Evolutionary conservation across 2,329 filamentous ascomycete genomes (phyloP).

Genomic region (Fusarium siculi): DNA sequence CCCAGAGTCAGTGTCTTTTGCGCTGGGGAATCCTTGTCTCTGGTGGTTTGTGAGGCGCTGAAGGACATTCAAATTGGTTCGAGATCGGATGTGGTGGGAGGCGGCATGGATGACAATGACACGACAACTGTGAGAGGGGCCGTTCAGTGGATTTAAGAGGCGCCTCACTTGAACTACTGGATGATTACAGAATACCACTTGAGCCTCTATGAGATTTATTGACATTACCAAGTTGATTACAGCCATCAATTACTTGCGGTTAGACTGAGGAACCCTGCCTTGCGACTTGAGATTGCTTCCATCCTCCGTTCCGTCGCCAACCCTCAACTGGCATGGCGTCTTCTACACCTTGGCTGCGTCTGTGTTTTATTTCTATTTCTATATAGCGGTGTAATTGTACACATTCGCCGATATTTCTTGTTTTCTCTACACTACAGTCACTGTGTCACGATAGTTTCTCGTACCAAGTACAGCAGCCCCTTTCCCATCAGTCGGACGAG

Average conservation of each 20-base stretch:
- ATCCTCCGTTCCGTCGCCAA: constrained; percentile 2
- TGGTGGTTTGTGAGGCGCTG: constrained; percentile 27
- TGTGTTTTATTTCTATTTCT: not conserved
- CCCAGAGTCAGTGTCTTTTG: constrained; percentile 11
- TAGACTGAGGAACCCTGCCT: not conserved
- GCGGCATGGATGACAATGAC: constrained; percentile 33
- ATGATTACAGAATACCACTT: not conserved
- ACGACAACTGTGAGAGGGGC: constrained; percentile 6
- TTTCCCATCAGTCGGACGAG: constrained; percentile 7
- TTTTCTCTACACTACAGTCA: not conserved
- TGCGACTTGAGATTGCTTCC: constrained; percentile 10
- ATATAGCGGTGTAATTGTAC: constrained; percentile 18
- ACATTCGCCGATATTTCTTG: not conserved
- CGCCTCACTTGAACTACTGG: constrained; percentile 37
- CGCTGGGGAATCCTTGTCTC: constrained; percentile 46
- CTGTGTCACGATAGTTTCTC: constrained; percentile 1
- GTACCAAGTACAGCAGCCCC: not conserved
- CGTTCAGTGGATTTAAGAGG: constrained; percentile 4
- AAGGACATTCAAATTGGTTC: not conserved
- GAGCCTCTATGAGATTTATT: not conserved
- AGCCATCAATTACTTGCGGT: not conserved
- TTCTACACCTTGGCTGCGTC: not conserved
- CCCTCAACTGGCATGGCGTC: constrained; percentile 4
- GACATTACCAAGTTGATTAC: not conserved
- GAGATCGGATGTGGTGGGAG: constrained; percentile 8